phyloP scores from a whole-genome alignment of 2,329 filamentous ascomycete genomes.

The Pezicula radicicola region DNA sequence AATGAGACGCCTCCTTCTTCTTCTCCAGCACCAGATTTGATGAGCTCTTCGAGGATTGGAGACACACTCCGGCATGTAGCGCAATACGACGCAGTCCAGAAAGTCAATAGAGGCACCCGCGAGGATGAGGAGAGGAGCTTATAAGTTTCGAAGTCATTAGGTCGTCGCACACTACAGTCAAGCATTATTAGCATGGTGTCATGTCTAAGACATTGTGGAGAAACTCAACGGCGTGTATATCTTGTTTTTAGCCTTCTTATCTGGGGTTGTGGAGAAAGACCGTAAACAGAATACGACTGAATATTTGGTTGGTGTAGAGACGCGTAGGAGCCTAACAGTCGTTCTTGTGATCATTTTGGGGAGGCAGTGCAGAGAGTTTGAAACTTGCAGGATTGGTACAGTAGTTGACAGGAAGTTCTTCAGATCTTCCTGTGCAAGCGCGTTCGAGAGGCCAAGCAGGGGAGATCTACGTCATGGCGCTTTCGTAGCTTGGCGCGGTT shows the following conservation, averaged over 20 bases:
- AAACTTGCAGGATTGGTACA: too few relatives aligned
- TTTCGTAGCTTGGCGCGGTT: too few relatives aligned
- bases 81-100: conserved; percentile 60
- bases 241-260: conserved; percentile 32
- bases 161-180: conserved; percentile 47
- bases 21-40: conserved; percentile 47
- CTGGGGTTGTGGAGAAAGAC: conserved; percentile 16
- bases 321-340: conserved; percentile 7
- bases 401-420: too few relatives aligned
- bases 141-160: conserved; percentile 52
- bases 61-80: conserved; percentile 48
- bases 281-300: conserved; percentile 1
- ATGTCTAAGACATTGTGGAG: background rate
- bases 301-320: conserved; percentile 3
- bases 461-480: too few relatives aligned
- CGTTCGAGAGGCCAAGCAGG: too few relatives aligned
- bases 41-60: conserved; percentile 45
- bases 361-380: background rate
- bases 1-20: conserved; percentile 53
- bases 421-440: too few relatives aligned
- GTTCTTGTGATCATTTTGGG: conserved; percentile 19
- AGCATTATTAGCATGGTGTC: conserved; percentile 1
- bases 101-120: conserved; percentile 52
- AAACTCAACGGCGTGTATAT: conserved; percentile 34
- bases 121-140: conserved; percentile 52